Evolutionary conservation across 352 stramenopile genomes (phyloP).

Genomic region (Globisporangium carolinianum): DNA sequence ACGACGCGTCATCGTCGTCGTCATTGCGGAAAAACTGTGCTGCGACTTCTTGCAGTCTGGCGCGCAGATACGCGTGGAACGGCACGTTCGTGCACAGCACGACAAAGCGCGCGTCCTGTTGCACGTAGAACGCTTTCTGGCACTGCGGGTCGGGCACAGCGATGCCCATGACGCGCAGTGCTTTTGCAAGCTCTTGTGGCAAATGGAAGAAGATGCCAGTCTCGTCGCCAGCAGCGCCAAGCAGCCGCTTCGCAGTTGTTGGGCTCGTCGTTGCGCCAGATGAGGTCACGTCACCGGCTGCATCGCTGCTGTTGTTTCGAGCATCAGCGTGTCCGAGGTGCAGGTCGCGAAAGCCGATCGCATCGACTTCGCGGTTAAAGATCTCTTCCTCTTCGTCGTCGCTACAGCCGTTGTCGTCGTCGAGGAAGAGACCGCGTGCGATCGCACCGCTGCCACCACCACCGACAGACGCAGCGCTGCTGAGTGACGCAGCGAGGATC

Average conservation of each 20-base stretch:
- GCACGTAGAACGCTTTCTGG: conserved; percentile 27
- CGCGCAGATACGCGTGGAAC: conserved; percentile 34
- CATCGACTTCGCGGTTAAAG: conserved; percentile 59
- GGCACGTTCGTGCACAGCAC: conserved; percentile 39
- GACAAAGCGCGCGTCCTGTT: conserved; percentile 43
- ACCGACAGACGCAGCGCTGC: neutral
- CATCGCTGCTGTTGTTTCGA: neutral
- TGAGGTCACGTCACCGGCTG: neutral
- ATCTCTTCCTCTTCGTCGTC: conserved; percentile 63
- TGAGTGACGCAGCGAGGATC: conserved; percentile 18
- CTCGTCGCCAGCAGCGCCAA: conserved; percentile 7
- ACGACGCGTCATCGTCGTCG: conserved; percentile 13
- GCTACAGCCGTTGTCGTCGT: conserved; percentile 18
- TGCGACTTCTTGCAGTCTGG: conserved; percentile 25
- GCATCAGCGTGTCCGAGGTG: conserved; percentile 4
- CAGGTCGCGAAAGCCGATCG: conserved; percentile 25
- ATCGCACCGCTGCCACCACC: conserved; percentile 9
- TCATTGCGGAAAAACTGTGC: conserved; percentile 23
- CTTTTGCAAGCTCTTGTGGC: conserved; percentile 13
- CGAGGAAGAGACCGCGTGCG: conserved; percentile 6
- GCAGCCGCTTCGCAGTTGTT: neutral
- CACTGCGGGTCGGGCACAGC: conserved; percentile 34
- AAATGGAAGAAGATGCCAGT: conserved; percentile 48
- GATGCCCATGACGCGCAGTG: conserved; percentile 30
- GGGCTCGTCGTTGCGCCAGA: neutral